Evolutionary conservation across 2,329 filamentous ascomycete genomes (phyloP).

Genomic region (Exophiala dermatitidis): DNA sequence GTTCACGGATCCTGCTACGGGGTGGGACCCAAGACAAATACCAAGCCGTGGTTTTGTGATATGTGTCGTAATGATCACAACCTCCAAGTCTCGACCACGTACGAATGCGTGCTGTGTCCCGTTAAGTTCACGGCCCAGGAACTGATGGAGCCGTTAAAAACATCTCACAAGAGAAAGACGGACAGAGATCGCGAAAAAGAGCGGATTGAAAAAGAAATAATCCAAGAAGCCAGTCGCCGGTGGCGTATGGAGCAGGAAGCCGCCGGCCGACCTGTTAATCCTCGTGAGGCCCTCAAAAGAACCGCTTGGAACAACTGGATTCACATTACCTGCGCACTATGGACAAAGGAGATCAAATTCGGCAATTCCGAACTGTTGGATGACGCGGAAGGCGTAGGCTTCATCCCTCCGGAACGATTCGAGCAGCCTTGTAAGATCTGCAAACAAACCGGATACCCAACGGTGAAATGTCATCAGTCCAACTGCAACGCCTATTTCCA

Average conservation of each 20-base stretch:
- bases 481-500: constrained; percentile 57
- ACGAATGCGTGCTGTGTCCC: constrained; percentile 88
- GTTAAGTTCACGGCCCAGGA: constrained; percentile 74
- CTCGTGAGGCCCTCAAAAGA: constrained; percentile 83
- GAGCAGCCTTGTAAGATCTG: constrained; percentile 78
- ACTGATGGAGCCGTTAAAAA: constrained; percentile 73
- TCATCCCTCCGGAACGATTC: constrained; percentile 66
- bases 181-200: constrained; percentile 90
- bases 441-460: constrained; percentile 63
- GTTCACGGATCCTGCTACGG: constrained; percentile 93
- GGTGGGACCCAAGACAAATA: constrained; percentile 50
- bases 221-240: constrained; percentile 68
- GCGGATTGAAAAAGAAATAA: constrained; percentile 73
- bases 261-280: constrained; percentile 71
- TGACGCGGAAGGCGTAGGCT: constrained; percentile 81
- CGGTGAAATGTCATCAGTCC: constrained; percentile 66
- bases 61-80: constrained; percentile 93
- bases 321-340: constrained; percentile 86
- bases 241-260: constrained; percentile 79
- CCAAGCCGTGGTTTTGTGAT: constrained; percentile 86
- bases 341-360: constrained; percentile 88
- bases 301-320: constrained; percentile 98
- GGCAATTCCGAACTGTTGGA: constrained; percentile 74
- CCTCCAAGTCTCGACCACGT: constrained; percentile 84
- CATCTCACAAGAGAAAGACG: constrained; percentile 77